Base-by-base conservation (phyloP, 345 rosid genomes). In the Eucalyptus erythrocorys region DNA sequence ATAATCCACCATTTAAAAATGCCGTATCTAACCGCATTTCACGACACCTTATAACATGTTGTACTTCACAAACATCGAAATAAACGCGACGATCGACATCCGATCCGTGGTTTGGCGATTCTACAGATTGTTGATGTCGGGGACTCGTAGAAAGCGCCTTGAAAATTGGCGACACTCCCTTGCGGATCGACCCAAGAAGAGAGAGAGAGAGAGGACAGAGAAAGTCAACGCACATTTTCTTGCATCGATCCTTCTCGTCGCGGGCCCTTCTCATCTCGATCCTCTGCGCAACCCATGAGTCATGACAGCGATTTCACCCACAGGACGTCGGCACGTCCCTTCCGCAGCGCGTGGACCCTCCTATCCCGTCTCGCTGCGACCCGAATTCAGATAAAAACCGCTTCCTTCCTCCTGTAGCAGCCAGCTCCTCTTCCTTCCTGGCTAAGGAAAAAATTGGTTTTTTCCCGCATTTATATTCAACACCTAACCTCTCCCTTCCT, bases 11-110 rank as follows among this genome's bases (percentile, higher is more conserved):
- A 61, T 4, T 17, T 71, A 1, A 34, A 37, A 71, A 34, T 71
- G 0, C 0, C 4, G 4, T 71, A 34, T 34, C 3, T 5, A 34
- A 5, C 0, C 5, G 8, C 30, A 76, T 76, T 40, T 76, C 4
- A 40, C 1, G 8, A 40, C 0, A 3, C 47, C 26, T 40, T 12
- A 21, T 3, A 10, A 6, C 24, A 10, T 4, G 47, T 21, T 5
- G 16, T 40, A 9, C 81, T 10, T 71, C 9, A 34, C 26, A 1
- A 34, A 64, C 15, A 64, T 64, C 7, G 76, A n/a, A 0, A n/a
- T n/a, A n/a, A 3, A 14, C 9, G 4, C 37, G 21, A 12, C 16
- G 8, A 59, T 27, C 0, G 15, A 59, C 16, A 59, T 59, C n/a
- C 32, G 32, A 59, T 59, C 14, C 7, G 16, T 12, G 68, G 15